Percentiles rank a stretch among this genome's conserved stretches.
Conservation (phyloP, 2,329 filamentous ascomycete species). For the Stenocarpella maydis region DNA sequence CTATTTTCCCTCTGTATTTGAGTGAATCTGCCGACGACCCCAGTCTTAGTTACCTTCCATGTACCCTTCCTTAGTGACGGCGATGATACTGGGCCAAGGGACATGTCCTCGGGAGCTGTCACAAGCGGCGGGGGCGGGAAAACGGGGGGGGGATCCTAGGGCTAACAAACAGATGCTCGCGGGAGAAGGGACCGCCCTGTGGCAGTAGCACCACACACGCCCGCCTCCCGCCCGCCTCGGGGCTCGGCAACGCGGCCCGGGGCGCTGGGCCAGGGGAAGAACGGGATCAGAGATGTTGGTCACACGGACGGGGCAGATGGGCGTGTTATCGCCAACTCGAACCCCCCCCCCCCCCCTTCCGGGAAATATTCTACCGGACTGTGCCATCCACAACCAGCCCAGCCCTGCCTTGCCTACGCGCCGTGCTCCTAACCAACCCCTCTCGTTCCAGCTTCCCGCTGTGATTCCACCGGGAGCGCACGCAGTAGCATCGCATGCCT, state of each 20-base stretch:
- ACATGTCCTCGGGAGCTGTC: background rate
- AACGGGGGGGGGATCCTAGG: no score
- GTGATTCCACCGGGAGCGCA: constrained; percentile 20
- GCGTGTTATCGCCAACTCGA: background rate
- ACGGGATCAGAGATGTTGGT: background rate
- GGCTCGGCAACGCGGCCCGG: background rate
- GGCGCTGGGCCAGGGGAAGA: background rate
- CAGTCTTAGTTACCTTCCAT: no score
- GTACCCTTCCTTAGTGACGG: background rate
- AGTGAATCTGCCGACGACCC: no score
- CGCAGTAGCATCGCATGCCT: constrained; percentile 30
- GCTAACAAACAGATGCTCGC: background rate
- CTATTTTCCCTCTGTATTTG: no score
- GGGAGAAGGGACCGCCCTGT: background rate
- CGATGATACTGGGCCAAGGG: background rate
- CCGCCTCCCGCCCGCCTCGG: background rate
- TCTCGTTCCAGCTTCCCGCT: background rate
- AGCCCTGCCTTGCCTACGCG: constrained; percentile 1
- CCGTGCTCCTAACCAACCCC: background rate
- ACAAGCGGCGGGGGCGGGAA: background rate
- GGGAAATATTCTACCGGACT: background rate
- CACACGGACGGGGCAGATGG: background rate
- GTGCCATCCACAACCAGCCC: background rate
- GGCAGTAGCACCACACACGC: background rate
- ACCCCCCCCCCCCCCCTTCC: no score